Percentiles rank a stretch among this genome's conserved stretches.
Evolutionary conservation across 106 monocot genomes (phyloP).

Genomic region (Iris macrosiphon): DNA sequence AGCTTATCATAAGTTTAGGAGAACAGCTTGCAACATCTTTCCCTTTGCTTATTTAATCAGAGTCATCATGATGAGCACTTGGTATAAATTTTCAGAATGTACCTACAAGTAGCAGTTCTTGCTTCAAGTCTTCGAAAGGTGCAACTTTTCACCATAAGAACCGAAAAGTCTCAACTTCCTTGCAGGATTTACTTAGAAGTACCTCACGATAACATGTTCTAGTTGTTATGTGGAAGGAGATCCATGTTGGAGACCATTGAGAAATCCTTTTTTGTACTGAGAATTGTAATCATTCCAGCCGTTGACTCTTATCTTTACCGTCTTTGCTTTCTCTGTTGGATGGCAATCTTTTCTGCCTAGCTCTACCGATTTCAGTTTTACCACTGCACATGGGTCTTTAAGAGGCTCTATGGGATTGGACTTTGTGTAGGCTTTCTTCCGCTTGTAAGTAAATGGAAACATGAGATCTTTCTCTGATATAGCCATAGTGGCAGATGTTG

Average conservation of each 20-base stretch:
- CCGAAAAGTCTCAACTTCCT: too few species aligned
- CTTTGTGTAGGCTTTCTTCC: constrained; percentile 30
- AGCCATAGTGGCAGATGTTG: too few species aligned
- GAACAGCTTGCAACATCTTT: too few species aligned
- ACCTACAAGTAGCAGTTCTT: too few species aligned
- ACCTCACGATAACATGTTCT: too few species aligned
- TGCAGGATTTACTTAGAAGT: too few species aligned
- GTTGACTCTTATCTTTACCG: constrained; percentile 20
- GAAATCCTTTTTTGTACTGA: constrained; percentile 4
- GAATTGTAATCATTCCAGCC: constrained; percentile 13
- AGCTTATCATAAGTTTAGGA: too few species aligned
- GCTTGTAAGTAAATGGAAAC: constrained; percentile 38
- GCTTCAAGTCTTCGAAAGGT: too few species aligned
- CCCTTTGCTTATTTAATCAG: too few species aligned
- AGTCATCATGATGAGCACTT: too few species aligned
- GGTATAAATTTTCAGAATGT: too few species aligned
- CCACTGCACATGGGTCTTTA: background rate
- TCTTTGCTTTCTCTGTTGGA: constrained; percentile 12
- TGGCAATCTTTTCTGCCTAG: constrained; percentile 6
- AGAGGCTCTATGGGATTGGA: constrained; percentile 1
- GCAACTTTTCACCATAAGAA: too few species aligned
- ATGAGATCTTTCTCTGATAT: constrained; percentile 2
- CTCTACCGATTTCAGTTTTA: background rate
- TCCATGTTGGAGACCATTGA: constrained; percentile 10
- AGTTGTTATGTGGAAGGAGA: constrained; percentile 17